Evolutionary conservation across 768 basidiomycete species (phyloP).

Genomic region (Sarcomyxa edulis): DNA sequence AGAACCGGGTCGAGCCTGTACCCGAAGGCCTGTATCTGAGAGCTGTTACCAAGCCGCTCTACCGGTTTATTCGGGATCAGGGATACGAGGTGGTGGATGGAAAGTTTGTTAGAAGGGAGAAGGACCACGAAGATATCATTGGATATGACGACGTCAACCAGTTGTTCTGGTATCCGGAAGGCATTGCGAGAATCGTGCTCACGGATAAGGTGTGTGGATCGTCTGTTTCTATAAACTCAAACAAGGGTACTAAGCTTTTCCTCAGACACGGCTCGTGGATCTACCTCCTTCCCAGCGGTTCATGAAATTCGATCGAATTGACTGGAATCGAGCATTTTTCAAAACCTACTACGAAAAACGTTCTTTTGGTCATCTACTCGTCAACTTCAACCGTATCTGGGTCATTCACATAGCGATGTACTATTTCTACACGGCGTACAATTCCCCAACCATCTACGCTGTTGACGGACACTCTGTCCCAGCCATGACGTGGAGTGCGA

Average conservation of each 20-base stretch:
- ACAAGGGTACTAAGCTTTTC: slow-evolving; percentile 2
- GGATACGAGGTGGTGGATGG: slow-evolving; percentile 96
- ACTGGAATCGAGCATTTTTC: slow-evolving; percentile 96
- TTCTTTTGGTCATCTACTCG: slow-evolving; percentile 91
- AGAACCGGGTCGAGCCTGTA: slow-evolving; percentile 85
- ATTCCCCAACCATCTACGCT: slow-evolving; percentile 83
- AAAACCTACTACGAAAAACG: slow-evolving; percentile 99
- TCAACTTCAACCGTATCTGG: slow-evolving; percentile 99
- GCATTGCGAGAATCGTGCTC: slow-evolving; percentile 87
- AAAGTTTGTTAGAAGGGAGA: slow-evolving; percentile 89
- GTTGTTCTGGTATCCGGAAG: slow-evolving; percentile 99
- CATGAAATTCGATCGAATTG: slow-evolving; percentile 95
- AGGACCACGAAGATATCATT: slow-evolving; percentile 90
- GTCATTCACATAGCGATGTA: slow-evolving; percentile 93
- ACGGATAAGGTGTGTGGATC: slow-evolving; percentile 69
- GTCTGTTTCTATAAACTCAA: slow-evolving; percentile 6
- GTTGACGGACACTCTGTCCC: slow-evolving; percentile 50
- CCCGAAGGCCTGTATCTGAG: slow-evolving; percentile 94
- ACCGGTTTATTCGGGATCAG: slow-evolving; percentile 95
- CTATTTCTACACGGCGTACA: slow-evolving; percentile 95
- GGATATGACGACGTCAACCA: slow-evolving; percentile 99
- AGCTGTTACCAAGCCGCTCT: slow-evolving; percentile 87
- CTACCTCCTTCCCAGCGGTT: slow-evolving; percentile 88
- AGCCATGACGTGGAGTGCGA: slow-evolving; percentile 90
- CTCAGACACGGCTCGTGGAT: slow-evolving; percentile 84